These are phyloP conservation scores for Artemisia tridentata DNA, from an alignment of 129 eudicot genomes.

Conservation along the genomic window DNA sequence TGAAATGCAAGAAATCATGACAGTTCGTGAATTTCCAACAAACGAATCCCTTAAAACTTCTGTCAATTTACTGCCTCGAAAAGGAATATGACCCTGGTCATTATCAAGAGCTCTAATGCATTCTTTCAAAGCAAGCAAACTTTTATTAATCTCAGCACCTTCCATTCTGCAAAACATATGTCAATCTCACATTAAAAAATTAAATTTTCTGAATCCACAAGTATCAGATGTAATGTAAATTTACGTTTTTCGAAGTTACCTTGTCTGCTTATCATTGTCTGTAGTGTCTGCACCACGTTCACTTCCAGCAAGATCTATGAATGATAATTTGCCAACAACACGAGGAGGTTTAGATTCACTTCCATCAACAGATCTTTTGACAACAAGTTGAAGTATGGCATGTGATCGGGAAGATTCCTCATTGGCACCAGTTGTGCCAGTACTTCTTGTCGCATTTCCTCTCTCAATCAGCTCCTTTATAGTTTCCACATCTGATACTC, in stretches of 20 bases:
- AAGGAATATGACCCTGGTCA: conserved; percentile 95
- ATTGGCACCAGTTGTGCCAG: conserved; percentile 98
- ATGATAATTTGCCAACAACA: conserved; percentile 93
- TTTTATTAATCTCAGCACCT: conserved; percentile 98
- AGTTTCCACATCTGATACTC: conserved; percentile 87
- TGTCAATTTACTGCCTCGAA: conserved; percentile 96
- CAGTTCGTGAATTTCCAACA: conserved; percentile 93
- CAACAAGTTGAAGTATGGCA: conserved; percentile 93
- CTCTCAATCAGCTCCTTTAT: conserved; percentile 87
- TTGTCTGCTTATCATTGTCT: conserved; percentile 94
- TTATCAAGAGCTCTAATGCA: conserved; percentile 99
- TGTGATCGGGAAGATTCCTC: conserved; percentile 98
- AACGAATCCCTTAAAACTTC: conserved; percentile 97
- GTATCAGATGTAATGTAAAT: neutral
- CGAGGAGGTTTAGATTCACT: conserved; percentile 86
- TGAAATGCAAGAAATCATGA: conserved; percentile 94
- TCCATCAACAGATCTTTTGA: conserved; percentile 79
- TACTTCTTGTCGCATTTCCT: conserved; percentile 94
- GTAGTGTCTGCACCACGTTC: conserved; percentile 99
- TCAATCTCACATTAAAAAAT: conserved; percentile 7
- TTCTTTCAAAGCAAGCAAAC: conserved; percentile 94
- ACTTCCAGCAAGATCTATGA: conserved; percentile 98
- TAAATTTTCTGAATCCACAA: neutral
- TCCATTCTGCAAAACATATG: conserved; percentile 67
- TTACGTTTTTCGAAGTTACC: conserved; percentile 36